These are phyloP conservation scores for Trichoderma virens DNA, from an alignment of 495 filamentous ascomycete genomes.

Conservation along the genomic window DNA sequence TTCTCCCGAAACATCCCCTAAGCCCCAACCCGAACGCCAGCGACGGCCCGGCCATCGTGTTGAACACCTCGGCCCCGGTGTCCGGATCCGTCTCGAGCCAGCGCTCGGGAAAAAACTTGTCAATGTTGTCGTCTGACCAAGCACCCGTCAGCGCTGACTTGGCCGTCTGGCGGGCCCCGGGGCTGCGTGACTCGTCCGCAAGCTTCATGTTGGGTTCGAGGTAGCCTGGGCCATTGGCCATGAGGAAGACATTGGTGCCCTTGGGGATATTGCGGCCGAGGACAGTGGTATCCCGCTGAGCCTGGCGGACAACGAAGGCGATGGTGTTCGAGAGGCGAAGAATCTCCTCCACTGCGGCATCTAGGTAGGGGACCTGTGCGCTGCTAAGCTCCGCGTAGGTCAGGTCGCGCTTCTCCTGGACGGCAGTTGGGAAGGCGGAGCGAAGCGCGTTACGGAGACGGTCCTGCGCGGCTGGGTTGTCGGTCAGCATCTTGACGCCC, in stretches of 20 bases:
- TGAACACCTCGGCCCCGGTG: conserved; percentile 25
- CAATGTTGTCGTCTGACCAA: conserved; percentile 38
- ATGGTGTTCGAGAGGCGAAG: conserved; percentile 17
- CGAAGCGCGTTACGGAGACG: conserved; percentile 17
- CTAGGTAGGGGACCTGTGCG: conserved; percentile 23
- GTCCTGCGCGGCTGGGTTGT: conserved; percentile 21
- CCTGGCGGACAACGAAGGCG: conserved; percentile 18
- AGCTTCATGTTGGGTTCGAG: conserved; percentile 18
- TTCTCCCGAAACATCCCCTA: conserved; percentile 44
- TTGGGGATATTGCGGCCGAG: conserved; percentile 31
- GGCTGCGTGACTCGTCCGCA: conserved; percentile 18
- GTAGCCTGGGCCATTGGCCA: conserved; percentile 22
- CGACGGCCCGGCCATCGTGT: conserved; percentile 22
- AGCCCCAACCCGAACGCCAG: conserved; percentile 46
- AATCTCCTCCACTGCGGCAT: conserved; percentile 26
- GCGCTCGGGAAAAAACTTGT: conserved; percentile 32
- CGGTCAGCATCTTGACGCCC: conserved; percentile 28
- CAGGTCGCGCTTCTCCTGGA: conserved; percentile 12
- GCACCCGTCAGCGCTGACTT: conserved; percentile 13
- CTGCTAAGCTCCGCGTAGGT: conserved; percentile 18
- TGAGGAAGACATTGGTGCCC: conserved; percentile 29
- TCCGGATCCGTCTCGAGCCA: conserved; percentile 25
- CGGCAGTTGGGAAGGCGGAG: conserved; percentile 14
- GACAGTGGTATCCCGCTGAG: conserved; percentile 26
- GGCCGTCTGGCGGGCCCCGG: conserved; percentile 24